Conservation (phyloP, 2,329 filamentous ascomycete genomes). For the Colletotrichum somersetense region DNA sequence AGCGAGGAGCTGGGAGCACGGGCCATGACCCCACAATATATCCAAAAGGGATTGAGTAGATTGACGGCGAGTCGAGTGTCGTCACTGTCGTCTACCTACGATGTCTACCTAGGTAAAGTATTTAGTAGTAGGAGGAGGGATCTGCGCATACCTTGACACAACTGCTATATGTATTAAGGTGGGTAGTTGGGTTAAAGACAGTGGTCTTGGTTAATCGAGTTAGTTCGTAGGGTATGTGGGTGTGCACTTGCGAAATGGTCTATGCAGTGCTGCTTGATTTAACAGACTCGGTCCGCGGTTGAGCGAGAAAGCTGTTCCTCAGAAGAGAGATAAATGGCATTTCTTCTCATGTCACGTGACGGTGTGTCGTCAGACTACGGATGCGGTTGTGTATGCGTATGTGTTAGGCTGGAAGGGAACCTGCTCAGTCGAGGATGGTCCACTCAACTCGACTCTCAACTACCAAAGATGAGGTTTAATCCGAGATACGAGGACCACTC, state of each 20-base stretch:
- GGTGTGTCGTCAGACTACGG: not conserved
- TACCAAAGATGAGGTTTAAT: not conserved
- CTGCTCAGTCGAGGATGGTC: not conserved
- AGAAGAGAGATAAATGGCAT: not conserved
- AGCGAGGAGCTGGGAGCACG: constrained; percentile 29
- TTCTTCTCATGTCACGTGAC: constrained; percentile 1
- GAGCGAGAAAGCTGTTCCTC: not conserved
- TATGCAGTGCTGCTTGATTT: not conserved
- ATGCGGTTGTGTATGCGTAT: not conserved
- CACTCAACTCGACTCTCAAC: not conserved
- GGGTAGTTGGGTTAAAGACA: too few species aligned
- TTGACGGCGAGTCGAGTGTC: too few species aligned
- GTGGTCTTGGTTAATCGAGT: not conserved
- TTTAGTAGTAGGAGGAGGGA: too few species aligned
- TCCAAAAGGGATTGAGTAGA: not conserved
- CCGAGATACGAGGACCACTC: not conserved
- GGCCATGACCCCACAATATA: constrained; percentile 28
- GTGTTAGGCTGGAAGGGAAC: not conserved
- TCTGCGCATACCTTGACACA: too few species aligned
- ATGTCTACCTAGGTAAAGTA: too few species aligned
- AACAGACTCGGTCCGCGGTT: not conserved
- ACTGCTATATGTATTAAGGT: too few species aligned
- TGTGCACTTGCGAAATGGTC: not conserved
- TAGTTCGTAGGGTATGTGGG: not conserved
- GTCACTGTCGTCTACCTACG: too few species aligned